Base-by-base conservation (phyloP, 2,329 filamentous ascomycete species). In the Aspergillus neotritici region DNA sequence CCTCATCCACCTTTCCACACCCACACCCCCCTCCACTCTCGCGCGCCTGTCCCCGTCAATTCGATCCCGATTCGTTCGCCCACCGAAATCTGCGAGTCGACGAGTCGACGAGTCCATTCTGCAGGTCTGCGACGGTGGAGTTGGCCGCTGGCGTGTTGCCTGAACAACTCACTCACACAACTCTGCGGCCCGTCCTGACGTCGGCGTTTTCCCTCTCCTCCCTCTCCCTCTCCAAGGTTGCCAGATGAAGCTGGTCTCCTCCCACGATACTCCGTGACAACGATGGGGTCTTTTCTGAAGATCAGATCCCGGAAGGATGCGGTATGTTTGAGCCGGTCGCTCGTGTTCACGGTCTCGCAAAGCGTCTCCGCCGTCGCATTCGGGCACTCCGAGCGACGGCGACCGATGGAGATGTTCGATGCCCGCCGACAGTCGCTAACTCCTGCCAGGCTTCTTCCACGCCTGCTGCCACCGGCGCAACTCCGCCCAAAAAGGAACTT, bases 401-500 rank as follows among this genome's bases (percentile, higher is more conserved):
- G 3, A 37, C 4, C 25, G 17, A 10, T n/a, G 11, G 12, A 12
- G 13, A 25, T 14, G 12, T 25, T 35, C 21, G 25, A 31, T 21
- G n/a, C 17, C 17, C 25, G 15, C 13, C 28, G 14, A 12, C 39
- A 44, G 61, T 50, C 13, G 11, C 30, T 37, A 12, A 33, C 33
- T 51, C 16, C 40, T 43, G 21, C 34, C 56, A 78, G 74, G 69
- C 66, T 54, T 67, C 74, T 42, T 63, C 69, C 47, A 71, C 65
- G 56, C 71, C 74, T 56, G 64, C 69, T 33, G 60, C 21, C 21
- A 25, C 68, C 44, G 67, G 65, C 53, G 62, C 66, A 49, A 62
- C 69, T 34, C 70, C 77, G 31, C 61, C 71, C 44, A 83, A 82
- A 68, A 82, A 80, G 60, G 79, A 83, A 54, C 68, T 72, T 46